These are phyloP conservation scores for Achlya hypogyna DNA, from an alignment of 352 stramenopile species.

Conservation along the genomic window DNA sequence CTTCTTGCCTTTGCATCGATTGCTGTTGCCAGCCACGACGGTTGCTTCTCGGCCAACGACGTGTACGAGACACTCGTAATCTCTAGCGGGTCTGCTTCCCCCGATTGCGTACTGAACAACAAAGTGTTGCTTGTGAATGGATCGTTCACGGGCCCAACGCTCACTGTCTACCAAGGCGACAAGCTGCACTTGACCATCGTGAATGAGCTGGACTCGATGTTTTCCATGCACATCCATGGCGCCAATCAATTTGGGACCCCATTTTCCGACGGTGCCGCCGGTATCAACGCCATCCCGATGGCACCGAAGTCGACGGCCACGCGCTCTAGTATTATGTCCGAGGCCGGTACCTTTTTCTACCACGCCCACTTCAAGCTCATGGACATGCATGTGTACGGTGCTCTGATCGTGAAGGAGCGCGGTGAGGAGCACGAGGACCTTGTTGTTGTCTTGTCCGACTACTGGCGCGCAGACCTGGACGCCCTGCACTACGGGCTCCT, in stretches of 20 bases:
- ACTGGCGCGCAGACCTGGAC: conserved; percentile 23
- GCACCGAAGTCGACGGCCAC: neutral
- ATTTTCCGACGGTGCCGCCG: conserved; percentile 6
- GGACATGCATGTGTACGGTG: conserved; percentile 9
- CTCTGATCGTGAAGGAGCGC: conserved; percentile 3
- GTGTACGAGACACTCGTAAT: conserved; percentile 10
- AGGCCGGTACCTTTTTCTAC: conserved; percentile 13
- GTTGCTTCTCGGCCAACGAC: neutral
- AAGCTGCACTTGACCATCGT: conserved; percentile 3
- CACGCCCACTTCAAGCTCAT: conserved; percentile 16
- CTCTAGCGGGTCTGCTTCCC: neutral
- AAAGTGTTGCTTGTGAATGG: conserved; percentile 1
- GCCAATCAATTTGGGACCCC: conserved; percentile 5
- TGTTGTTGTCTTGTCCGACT: conserved; percentile 24
- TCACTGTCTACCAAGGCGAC: conserved; percentile 5
- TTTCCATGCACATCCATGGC: conserved; percentile 14
- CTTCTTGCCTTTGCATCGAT: too few relatives aligned
- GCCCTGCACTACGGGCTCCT: conserved; percentile 18
- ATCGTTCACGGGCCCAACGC: conserved; percentile 8
- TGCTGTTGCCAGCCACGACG: neutral
- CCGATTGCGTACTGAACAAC: neutral
- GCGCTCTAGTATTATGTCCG: neutral
- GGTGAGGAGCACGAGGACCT: conserved; percentile 18
- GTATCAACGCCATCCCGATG: conserved; percentile 1
- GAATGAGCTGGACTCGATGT: neutral